These are phyloP conservation scores for Termitomyces sp. DNA, from an alignment of 768 basidiomycete genomes.

Conservation along the genomic window DNA sequence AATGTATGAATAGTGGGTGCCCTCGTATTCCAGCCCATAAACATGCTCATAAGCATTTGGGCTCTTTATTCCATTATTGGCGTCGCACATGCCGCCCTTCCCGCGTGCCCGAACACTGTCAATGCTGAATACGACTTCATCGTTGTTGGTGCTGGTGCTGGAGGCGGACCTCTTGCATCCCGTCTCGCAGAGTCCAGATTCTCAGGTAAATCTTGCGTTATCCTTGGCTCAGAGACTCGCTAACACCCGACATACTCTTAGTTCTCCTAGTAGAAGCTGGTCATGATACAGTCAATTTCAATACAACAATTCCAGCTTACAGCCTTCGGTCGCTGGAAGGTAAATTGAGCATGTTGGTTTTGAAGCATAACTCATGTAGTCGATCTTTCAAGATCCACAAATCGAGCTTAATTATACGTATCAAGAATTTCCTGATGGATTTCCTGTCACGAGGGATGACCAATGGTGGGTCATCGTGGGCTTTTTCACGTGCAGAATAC, in stretches of 20 bases:
- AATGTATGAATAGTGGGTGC: no score
- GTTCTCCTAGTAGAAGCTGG: conserved; percentile 26
- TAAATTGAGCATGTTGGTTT: background rate
- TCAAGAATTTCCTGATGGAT: conserved; percentile 22
- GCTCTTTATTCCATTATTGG: no score
- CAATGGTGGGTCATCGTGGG: conserved; percentile 15
- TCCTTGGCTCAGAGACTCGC: no score
- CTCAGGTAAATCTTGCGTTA: no score
- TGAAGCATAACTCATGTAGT: background rate
- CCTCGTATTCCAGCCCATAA: no score
- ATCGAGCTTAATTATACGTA: conserved; percentile 23
- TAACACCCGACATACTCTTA: background rate
- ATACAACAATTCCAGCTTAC: conserved; percentile 23
- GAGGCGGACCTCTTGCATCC: no score
- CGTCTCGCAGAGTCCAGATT: no score
- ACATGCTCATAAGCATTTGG: no score
- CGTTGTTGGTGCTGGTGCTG: no score
- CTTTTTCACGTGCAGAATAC: background rate
- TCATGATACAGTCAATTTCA: conserved; percentile 18
- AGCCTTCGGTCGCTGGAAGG: conserved; percentile 20
- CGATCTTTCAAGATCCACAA: conserved; percentile 15
- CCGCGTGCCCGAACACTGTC: no score
- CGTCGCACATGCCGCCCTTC: no score
- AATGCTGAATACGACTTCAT: no score
- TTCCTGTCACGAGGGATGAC: conserved; percentile 18